phyloP scores from a whole-genome alignment of 2,329 filamentous ascomycete genomes.

The Aspergillus awamori region DNA sequence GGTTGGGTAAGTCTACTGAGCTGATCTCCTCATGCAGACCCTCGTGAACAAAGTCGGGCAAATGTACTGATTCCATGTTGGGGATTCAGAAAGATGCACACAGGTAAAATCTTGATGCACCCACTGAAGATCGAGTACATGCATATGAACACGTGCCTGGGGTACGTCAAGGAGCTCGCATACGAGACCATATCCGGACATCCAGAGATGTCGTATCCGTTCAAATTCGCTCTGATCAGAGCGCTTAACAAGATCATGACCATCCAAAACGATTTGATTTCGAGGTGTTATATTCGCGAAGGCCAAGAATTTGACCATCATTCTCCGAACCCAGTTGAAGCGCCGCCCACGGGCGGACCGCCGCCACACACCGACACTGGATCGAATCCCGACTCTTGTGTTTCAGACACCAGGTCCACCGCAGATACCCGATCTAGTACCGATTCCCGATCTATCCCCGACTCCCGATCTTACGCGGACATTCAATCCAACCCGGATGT shows the following conservation, averaged over 20 bases:
- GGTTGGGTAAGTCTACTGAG: slow-evolving; percentile 13
- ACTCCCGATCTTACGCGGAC: background rate
- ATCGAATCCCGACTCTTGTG: background rate
- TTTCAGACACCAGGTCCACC: background rate
- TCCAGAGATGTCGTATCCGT: slow-evolving; percentile 13
- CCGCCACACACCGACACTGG: background rate
- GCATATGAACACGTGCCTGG: slow-evolving; percentile 18
- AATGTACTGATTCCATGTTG: background rate
- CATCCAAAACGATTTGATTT: slow-evolving; percentile 19
- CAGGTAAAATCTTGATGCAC: slow-evolving; percentile 15
- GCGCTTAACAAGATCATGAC: slow-evolving; percentile 15
- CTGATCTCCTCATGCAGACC: background rate
- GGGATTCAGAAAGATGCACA: slow-evolving; percentile 15
- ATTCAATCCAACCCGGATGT: slow-evolving; percentile 3
- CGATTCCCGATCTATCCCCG: background rate
- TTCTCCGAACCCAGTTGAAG: background rate
- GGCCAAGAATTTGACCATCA: slow-evolving; percentile 8
- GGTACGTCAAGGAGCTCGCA: slow-evolving; percentile 13
- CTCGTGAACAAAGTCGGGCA: background rate
- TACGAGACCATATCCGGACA: slow-evolving; percentile 14
- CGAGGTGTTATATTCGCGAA: slow-evolving; percentile 14
- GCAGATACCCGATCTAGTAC: background rate
- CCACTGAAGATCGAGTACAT: slow-evolving; percentile 18
- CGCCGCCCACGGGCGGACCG: background rate
- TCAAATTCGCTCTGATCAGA: slow-evolving; percentile 15